Evolutionary conservation across 345 rosid genomes (phyloP), one percentile per base, ranked within the genome.

Genomic region (Ceriops decandra): DNA sequence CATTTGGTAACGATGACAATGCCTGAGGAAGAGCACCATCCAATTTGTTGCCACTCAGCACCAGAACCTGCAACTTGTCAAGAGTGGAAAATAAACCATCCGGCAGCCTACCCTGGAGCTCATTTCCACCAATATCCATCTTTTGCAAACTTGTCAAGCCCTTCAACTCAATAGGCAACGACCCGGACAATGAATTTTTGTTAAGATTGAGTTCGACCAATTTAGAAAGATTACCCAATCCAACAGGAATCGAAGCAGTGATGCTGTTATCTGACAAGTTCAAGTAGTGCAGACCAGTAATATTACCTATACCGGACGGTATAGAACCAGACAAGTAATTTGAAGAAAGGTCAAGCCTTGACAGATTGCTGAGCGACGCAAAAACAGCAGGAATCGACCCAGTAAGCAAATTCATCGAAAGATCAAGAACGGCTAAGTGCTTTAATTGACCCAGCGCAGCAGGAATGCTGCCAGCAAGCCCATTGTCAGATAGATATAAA

Each of bases 31-130:
- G 60, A 62, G 72, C 67, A 66, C 75, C 72, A 33, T 67, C 69
- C 24, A 76, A 51, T n/a, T 76, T 76, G 68, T 86, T 86, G 64
- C 79, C 65, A 64, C 82, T 74, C 31, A 86, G 71, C 35, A 62
- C 83, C 63, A 78, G 73, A 66, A 81, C 79, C 72, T 78, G 49
- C 82, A 85, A 77, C 20, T 57, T 64, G 70, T 38, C 62, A 62
- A 88, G 81, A 52, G 63, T 74, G 0, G 82, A 69, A 73, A 87
- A 84, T 26, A 88, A 60, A 46, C 66, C 80, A 63, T 58, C 73
- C 0, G 80, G 82, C 63, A 83, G 47, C 21, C 2, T 54, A 69
- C 86, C 86, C 54, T 63, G 77, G 19, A 85, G 68, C 67, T 2
- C 57, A 59, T 75, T 75, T 32, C 36, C 49, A 4, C 62, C 70